A percentile compares a stretch with the other conserved stretches of the same genome.
These are phyloP conservation scores for Colletotrichum sidae DNA, from an alignment of 2,329 filamentous ascomycete species.

Conservation along the genomic window DNA sequence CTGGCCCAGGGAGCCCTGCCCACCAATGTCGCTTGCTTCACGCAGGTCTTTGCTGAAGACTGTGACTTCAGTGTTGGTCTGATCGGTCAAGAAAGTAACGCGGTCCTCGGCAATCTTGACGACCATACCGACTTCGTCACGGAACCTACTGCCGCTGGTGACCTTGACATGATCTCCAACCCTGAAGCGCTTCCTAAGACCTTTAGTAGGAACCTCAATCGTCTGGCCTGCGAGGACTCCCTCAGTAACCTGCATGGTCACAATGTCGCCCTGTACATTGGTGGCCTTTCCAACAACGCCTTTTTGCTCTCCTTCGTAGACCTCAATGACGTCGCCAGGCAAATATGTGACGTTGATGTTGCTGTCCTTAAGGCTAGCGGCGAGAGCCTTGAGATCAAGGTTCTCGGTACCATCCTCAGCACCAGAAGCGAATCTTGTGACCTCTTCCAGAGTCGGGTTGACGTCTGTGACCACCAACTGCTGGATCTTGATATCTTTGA, in stretches of 20 bases:
- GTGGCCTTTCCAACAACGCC: constrained; percentile 88
- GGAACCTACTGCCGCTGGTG: constrained; percentile 92
- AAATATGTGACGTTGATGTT: constrained; percentile 86
- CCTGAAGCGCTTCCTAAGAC: constrained; percentile 90
- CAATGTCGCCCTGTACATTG: constrained; percentile 90
- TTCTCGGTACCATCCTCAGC: constrained; percentile 94
- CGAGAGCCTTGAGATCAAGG: constrained; percentile 89
- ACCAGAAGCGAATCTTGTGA: constrained; percentile 91
- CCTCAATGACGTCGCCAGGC: constrained; percentile 94
- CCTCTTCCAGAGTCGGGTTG: constrained; percentile 92
- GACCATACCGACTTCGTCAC: constrained; percentile 96
- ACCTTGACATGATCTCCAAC: constrained; percentile 99
- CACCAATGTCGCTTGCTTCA: constrained; percentile 91
- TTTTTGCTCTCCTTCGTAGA: constrained; percentile 94
- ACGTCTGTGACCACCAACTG: constrained; percentile 88
- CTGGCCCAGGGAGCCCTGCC: constrained; percentile 85
- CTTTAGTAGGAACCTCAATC: constrained; percentile 93
- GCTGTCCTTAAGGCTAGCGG: constrained; percentile 88
- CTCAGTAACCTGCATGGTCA: constrained; percentile 86
- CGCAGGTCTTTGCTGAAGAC: constrained; percentile 98
- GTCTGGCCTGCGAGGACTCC: constrained; percentile 84
- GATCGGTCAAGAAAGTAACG: constrained; percentile 92
- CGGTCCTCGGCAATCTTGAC: constrained; percentile 93
- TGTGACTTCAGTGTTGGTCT: constrained; percentile 92
- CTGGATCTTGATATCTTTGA: constrained; percentile 94